A percentile compares a stretch with the other conserved stretches of the same genome.
phyloP scores from a whole-genome alignment of 768 basidiomycete genomes.

The Boletales sp. region DNA sequence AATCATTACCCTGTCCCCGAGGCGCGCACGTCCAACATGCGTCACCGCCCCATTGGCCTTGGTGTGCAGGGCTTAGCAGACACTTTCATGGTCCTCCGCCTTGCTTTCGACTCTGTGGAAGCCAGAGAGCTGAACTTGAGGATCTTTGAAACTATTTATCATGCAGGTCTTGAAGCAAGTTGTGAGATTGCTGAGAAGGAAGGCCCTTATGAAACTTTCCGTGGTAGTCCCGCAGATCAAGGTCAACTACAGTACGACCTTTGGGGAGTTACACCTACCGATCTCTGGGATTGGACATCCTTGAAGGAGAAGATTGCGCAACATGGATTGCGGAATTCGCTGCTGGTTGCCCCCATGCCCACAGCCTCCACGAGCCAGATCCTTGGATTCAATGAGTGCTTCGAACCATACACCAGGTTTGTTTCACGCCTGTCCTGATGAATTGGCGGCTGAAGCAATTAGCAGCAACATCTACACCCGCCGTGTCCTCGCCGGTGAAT shows the following conservation, averaged over 20 bases:
- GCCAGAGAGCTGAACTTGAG: constrained; percentile 88
- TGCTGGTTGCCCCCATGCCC: constrained; percentile 95
- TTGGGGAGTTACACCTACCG: constrained; percentile 88
- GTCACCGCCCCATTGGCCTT: constrained; percentile 95
- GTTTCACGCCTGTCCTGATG: constrained; percentile 11
- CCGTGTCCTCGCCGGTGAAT: constrained; percentile 98
- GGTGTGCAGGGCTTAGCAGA: constrained; percentile 98
- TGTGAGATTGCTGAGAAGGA: constrained; percentile 77
- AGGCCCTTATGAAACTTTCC: constrained; percentile 85
- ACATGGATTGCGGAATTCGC: constrained; percentile 84
- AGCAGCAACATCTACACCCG: constrained; percentile 95
- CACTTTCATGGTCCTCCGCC: constrained; percentile 93
- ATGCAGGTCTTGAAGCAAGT: constrained; percentile 88
- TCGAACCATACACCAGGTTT: constrained; percentile 95
- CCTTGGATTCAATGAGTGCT: constrained; percentile 97
- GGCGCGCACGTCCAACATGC: constrained; percentile 90
- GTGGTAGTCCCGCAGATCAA: constrained; percentile 84
- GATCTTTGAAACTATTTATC: constrained; percentile 99
- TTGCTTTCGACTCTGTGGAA: constrained; percentile 90
- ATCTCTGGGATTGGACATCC: constrained; percentile 90
- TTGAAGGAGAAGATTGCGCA: constrained; percentile 84
- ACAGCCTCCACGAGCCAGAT: constrained; percentile 99
- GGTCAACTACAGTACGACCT: constrained; percentile 93
- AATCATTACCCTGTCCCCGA: constrained; percentile 96
- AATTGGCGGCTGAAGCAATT: constrained; percentile 7